Evolutionary conservation across 768 basidiomycete species (phyloP).

Genomic region (Rhodosporidiobolus sp.): DNA sequence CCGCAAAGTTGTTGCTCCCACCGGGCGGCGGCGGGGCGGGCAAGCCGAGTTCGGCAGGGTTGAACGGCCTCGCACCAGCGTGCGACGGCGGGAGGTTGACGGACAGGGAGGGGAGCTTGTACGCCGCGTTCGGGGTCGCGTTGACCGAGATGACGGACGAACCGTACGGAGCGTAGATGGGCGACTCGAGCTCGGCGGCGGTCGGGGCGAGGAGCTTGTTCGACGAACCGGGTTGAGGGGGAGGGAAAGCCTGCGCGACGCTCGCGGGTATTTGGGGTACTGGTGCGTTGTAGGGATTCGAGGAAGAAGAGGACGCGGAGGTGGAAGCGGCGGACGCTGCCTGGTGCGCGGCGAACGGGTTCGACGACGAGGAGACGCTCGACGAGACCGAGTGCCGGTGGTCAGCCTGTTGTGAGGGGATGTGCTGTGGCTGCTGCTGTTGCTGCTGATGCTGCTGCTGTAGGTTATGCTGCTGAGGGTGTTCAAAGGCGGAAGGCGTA

Average conservation of each 20-base stretch:
- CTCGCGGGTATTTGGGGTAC: background rate
- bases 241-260: constrained; percentile 5
- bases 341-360: background rate
- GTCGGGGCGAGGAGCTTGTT: background rate
- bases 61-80: constrained; percentile 13
- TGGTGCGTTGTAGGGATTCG: no score
- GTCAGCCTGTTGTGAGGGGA: background rate
- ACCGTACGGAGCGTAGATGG: constrained; percentile 37
- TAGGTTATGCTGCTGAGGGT: background rate
- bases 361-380: background rate
- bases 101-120: constrained; percentile 33
- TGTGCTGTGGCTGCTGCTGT: background rate
- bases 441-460: background rate
- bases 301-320: no score
- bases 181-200: constrained; percentile 9
- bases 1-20: constrained; percentile 44
- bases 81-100: constrained; percentile 25
- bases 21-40: constrained; percentile 31
- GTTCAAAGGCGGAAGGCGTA: background rate
- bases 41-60: constrained; percentile 25
- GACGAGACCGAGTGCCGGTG: background rate
- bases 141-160: constrained; percentile 36
- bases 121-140: constrained; percentile 8
- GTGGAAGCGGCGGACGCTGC: background rate
- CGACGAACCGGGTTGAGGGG: background rate